A percentile compares a stretch with the other conserved stretches of the same genome.
phyloP scores from a whole-genome alignment of 1,284 basidiomycete species.

The Coniferiporia weirii region DNA sequence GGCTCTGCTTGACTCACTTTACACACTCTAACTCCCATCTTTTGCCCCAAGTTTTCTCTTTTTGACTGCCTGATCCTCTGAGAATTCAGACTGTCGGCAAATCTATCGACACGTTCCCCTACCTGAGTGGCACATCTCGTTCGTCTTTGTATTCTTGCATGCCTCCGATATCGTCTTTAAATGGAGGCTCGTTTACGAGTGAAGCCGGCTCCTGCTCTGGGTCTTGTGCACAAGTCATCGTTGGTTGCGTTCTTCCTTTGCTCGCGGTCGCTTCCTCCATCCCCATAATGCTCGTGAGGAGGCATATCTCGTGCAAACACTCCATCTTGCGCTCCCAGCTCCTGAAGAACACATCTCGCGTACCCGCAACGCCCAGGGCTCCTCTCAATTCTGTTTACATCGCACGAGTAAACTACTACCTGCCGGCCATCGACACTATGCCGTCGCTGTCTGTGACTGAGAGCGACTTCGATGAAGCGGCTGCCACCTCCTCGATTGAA shows the following conservation, averaged over 20 bases:
- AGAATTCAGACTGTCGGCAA: no score
- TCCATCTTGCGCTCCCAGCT: background rate
- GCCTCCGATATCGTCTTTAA: background rate
- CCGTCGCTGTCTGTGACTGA: background rate
- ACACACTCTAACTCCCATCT: no score
- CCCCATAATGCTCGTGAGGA: slow-evolving; percentile 10
- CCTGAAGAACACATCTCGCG: background rate
- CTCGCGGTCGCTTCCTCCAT: slow-evolving; percentile 8
- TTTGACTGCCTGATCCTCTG: no score
- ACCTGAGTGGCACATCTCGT: background rate
- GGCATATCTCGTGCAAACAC: slow-evolving; percentile 1
- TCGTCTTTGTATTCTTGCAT: background rate
- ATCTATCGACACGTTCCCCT: no score
- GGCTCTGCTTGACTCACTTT: no score
- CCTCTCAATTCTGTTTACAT: slow-evolving; percentile 13
- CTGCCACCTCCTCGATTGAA: background rate
- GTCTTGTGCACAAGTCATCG: slow-evolving; percentile 1
- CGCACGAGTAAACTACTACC: slow-evolving; percentile 15
- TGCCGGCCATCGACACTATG: slow-evolving; percentile 9
- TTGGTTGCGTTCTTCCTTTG: slow-evolving; percentile 11
- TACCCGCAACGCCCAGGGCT: slow-evolving; percentile 1
- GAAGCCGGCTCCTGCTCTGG: background rate
- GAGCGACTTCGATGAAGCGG: background rate
- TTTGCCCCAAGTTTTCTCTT: no score
- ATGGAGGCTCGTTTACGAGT: background rate